Evolutionary conservation across 2,329 filamentous ascomycete genomes (phyloP).

Genomic region (Epichloe glyceriae): DNA sequence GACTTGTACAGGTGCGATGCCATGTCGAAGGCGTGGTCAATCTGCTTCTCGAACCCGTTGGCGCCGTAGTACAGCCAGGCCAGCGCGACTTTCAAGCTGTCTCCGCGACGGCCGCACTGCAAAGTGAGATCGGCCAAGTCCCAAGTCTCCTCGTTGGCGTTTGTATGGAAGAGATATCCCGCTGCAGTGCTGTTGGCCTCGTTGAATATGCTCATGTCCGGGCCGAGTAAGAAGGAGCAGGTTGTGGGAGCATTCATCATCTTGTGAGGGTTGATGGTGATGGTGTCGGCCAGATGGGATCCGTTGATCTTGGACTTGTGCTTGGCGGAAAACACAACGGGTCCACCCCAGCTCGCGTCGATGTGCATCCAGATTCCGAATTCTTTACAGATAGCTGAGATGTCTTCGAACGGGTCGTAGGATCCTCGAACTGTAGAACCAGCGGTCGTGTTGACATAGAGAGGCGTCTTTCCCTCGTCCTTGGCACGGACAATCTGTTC

Average conservation of each 20-base stretch:
- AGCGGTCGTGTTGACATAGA: conserved; percentile 92
- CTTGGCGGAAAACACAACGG: conserved; percentile 60
- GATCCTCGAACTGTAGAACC: conserved; percentile 88
- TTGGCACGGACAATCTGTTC: conserved; percentile 48
- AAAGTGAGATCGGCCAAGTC: conserved; percentile 87
- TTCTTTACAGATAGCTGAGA: conserved; percentile 56
- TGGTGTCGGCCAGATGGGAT: conserved; percentile 59
- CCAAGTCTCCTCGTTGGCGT: conserved; percentile 50
- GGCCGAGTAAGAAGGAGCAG: conserved; percentile 75
- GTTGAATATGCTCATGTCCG: conserved; percentile 67
- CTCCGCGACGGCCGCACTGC: conserved; percentile 80
- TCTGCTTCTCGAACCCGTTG: conserved; percentile 53
- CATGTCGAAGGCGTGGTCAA: conserved; percentile 60
- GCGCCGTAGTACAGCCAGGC: conserved; percentile 83
- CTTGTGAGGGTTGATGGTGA: conserved; percentile 91
- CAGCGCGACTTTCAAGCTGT: conserved; percentile 76
- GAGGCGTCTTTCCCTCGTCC: conserved; percentile 59
- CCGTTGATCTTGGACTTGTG: conserved; percentile 56
- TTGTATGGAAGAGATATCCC: conserved; percentile 69
- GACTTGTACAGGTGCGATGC: conserved; percentile 55
- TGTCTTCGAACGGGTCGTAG: conserved; percentile 65
- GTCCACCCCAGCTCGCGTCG: conserved; percentile 83
- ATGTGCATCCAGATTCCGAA: conserved; percentile 83
- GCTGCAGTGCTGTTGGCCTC: conserved; percentile 75
- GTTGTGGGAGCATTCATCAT: conserved; percentile 90